These are phyloP conservation scores for Capronia epimyces DNA, from an alignment of 2,329 filamentous ascomycete species.

Conservation along the genomic window DNA sequence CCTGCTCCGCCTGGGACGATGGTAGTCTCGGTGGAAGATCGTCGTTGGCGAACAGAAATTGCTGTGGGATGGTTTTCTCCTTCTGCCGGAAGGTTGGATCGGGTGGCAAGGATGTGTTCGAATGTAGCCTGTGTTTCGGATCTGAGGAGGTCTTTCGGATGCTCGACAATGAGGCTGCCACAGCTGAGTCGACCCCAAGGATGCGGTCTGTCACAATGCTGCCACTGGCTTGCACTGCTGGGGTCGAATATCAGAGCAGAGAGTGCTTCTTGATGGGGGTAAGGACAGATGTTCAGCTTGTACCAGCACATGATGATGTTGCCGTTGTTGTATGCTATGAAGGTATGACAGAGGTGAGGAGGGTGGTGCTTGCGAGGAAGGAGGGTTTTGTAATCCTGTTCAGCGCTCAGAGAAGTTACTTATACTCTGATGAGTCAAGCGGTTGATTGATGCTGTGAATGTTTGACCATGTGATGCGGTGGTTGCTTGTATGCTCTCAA, in stretches of 20 bases:
- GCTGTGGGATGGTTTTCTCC: background rate
- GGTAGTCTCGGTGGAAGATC: background rate
- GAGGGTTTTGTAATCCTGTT: background rate
- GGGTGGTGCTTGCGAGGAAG: background rate
- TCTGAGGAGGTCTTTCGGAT: conserved; percentile 3
- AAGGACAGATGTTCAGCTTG: conserved; percentile 19
- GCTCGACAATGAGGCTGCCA: conserved; percentile 17
- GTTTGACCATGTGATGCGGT: background rate
- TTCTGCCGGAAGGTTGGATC: conserved; percentile 1
- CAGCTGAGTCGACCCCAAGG: conserved; percentile 23
- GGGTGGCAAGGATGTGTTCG: conserved; percentile 3
- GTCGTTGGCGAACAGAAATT: background rate
- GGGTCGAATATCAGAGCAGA: conserved; percentile 18
- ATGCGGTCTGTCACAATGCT: conserved; percentile 14
- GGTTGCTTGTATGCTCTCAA: background rate
- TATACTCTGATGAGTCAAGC: conserved; percentile 1
- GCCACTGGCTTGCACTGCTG: conserved; percentile 10
- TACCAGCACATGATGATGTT: conserved; percentile 17
- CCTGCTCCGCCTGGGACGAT: background rate
- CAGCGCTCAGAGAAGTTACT: background rate
- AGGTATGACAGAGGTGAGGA: background rate
- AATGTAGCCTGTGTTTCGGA: background rate
- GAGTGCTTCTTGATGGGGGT: conserved; percentile 19
- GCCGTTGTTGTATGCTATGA: background rate
- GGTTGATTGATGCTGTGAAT: conserved; percentile 7